Base-by-base conservation (phyloP, 371 early-diverging fungal species). In the Mortierella sp. region DNA sequence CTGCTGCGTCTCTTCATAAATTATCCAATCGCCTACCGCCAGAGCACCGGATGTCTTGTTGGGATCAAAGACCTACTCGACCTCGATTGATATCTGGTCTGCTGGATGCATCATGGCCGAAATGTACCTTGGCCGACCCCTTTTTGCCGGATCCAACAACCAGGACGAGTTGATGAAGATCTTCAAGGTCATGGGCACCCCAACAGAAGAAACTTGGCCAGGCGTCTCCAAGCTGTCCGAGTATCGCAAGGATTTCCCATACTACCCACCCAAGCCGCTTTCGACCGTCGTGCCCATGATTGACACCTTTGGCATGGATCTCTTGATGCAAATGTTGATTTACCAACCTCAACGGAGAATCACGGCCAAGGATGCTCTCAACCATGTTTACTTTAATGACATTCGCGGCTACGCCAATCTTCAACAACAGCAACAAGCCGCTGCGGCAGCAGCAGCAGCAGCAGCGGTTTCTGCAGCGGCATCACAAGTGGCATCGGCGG, bases 71-170 rank as follows among this genome's bases (percentile, higher is more conserved):
- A 93, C 94, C 74, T 99, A 99, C 83, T 89, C 94, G 11, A 98
- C 95, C 19, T 94, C 96, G 9, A 97, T 99, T 67, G 99, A 99
- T 83, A 96, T 99, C 60, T 99, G 99, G 99, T 96, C 97, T 16
- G 93, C 96, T 4, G 99, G 99, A 6, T 99, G 99, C 84, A 99
- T 99, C 79, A 91, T 98, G 89, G 96, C 96, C 50, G 99, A 98
- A 77, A 97, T 96, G 94, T 94, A 88, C 68, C 86, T 93, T 5
- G 98, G 99, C 1, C 81, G 94, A 50, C 99, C 99, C 2, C 83
- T 99, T 45, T 99, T 99, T 81, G 96, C 99, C 16, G 99, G 99
- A 50, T 93, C 93, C 47, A 94, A 92, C 71, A 96, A 94, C 68
- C 89, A 92, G 63, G 98, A 99, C 83, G 97, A 98, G 81, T 84